These are phyloP conservation scores for Tolypocladium inflatum DNA, from an alignment of 2,329 filamentous ascomycete species.

Conservation along the genomic window DNA sequence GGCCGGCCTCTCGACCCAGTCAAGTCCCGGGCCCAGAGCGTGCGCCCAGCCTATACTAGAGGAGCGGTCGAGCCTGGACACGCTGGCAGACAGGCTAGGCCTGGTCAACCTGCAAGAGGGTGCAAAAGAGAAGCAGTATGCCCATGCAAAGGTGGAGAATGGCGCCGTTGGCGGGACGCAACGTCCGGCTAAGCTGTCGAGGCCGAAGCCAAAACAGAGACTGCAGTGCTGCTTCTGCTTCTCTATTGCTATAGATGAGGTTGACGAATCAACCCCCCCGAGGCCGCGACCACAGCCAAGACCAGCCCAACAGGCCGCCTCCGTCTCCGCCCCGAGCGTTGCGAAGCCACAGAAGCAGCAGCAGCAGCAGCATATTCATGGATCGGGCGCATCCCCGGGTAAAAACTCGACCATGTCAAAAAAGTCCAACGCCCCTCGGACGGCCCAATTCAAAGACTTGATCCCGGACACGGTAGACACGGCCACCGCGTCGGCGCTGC, in stretches of 20 bases:
- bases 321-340: conserved; percentile 9
- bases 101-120: conserved; percentile 54
- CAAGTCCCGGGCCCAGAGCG: conserved; percentile 33
- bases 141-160: conserved; percentile 10
- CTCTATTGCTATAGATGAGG: conserved; percentile 35
- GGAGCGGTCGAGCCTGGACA: conserved; percentile 73
- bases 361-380: conserved; percentile 1
- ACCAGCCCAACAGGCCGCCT: conserved; percentile 29
- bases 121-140: conserved; percentile 13
- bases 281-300: conserved; percentile 32
- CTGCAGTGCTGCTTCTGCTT: conserved; percentile 44
- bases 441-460: conserved; percentile 30
- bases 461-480: conserved; percentile 62
- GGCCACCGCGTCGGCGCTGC: conserved; percentile 58
- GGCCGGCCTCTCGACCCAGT: conserved; percentile 41
- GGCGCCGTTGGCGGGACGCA: conserved; percentile 11
- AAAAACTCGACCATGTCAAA: conserved; percentile 19
- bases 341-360: background rate
- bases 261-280: conserved; percentile 24
- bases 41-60: conserved; percentile 45
- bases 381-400: conserved; percentile 14
- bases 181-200: conserved; percentile 10
- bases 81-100: conserved; percentile 70
- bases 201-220: conserved; percentile 18
- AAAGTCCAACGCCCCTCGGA: conserved; percentile 21